Percentiles rank a stretch among this genome's conserved stretches.
phyloP scores from a whole-genome alignment of 345 rosid genomes.

The Brassica cretica region DNA sequence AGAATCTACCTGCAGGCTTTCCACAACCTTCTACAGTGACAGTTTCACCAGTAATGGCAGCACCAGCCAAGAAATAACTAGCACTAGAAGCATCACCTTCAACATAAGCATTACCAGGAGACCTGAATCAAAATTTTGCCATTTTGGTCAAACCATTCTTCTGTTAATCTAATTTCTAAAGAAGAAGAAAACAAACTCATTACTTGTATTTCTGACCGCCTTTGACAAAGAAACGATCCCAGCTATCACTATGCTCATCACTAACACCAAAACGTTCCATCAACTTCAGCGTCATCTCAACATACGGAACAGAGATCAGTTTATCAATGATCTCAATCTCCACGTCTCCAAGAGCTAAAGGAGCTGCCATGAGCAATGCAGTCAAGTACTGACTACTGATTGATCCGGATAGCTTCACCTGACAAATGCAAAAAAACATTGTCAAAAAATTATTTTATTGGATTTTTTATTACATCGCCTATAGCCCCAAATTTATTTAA shows the following conservation, averaged over 20 bases:
- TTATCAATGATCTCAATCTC: constrained; percentile 91
- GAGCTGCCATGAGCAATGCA: constrained; percentile 96
- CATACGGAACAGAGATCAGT: constrained; percentile 88
- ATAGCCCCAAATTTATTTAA: too few species aligned
- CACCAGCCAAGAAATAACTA: constrained; percentile 96
- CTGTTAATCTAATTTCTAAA: neutral
- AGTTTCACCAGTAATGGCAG: constrained; percentile 52
- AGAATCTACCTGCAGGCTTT: constrained; percentile 78
- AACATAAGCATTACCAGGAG: constrained; percentile 87
- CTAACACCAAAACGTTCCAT: constrained; percentile 88
- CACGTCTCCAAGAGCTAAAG: constrained; percentile 85
- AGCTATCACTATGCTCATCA: constrained; percentile 68
- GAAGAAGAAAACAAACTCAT: constrained; percentile 25
- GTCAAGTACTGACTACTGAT: constrained; percentile 97
- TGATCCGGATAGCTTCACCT: constrained; percentile 95
- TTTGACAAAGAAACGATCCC: constrained; percentile 83
- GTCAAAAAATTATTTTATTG: constrained; percentile 22
- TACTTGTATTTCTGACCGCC: constrained; percentile 95
- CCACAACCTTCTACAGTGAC: constrained; percentile 90
- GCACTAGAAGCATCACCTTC: constrained; percentile 99
- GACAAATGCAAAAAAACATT: constrained; percentile 40
- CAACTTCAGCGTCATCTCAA: constrained; percentile 94
- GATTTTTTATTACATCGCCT: too few species aligned
- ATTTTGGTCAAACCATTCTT: neutral
- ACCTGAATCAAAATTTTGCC: constrained; percentile 48